A percentile compares a stretch with the other conserved stretches of the same genome.
Evolutionary conservation across 73 alveolate species (phyloP).

Genomic region (Symbiodinium natans): DNA sequence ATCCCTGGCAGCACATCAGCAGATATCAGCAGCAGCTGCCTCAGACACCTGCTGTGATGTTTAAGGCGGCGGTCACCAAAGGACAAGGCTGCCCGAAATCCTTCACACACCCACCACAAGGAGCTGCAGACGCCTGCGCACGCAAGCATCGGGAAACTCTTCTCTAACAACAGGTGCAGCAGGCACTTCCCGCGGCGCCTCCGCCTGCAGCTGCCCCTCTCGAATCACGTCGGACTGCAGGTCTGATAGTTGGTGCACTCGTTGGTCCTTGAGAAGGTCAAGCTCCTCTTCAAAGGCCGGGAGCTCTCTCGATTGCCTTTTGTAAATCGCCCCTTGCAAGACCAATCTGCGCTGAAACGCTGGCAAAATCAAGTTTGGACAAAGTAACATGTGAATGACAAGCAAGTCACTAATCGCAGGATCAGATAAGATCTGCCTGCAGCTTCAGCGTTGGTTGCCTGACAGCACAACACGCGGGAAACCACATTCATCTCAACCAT

Average conservation of each 20-base stretch:
- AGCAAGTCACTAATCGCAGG: neutral
- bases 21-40: neutral
- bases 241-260: neutral
- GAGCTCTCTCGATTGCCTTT: neutral
- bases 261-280: neutral
- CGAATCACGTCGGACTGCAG: neutral
- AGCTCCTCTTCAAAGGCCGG: neutral
- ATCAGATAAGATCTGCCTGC: neutral
- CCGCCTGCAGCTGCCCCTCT: neutral
- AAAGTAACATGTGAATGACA: too few relatives aligned
- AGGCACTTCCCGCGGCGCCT: too few relatives aligned
- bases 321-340: neutral
- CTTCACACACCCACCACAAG: neutral
- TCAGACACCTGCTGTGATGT: neutral
- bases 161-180: too few relatives aligned
- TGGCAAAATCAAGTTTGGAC: neutral
- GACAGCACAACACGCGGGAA: neutral
- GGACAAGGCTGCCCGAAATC: neutral
- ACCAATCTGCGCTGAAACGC: neutral
- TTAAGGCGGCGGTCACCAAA: neutral
- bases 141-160: neutral
- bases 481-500: too few relatives aligned
- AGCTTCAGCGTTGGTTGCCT: neutral
- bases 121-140: neutral
- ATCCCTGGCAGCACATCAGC: neutral